phyloP scores from a whole-genome alignment of 1,139 yeast species.

The Debaryomyces sp. region DNA sequence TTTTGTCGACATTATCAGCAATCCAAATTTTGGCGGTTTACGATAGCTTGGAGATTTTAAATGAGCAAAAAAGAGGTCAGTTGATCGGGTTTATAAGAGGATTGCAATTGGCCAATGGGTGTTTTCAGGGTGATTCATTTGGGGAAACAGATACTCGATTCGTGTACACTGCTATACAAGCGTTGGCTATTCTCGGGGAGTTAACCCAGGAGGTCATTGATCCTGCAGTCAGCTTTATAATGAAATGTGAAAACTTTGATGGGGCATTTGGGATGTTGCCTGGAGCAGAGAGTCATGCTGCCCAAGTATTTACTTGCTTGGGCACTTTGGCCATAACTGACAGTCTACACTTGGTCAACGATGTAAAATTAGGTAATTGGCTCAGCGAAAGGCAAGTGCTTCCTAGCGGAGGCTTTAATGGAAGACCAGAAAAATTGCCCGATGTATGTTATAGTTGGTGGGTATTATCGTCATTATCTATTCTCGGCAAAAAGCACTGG shows the following conservation, averaged over 20 bases:
- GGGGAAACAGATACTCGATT: slow-evolving; percentile 95
- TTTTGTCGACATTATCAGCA: slow-evolving; percentile 86
- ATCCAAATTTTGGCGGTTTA: slow-evolving; percentile 75
- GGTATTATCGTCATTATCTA: slow-evolving; percentile 82
- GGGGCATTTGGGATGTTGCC: slow-evolving; percentile 96
- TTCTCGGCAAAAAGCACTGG: slow-evolving; percentile 71
- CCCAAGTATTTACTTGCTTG: slow-evolving; percentile 86
- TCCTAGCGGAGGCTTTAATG: slow-evolving; percentile 88
- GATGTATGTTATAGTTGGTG: slow-evolving; percentile 99
- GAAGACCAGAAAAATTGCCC: slow-evolving; percentile 94
- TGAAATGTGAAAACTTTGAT: slow-evolving; percentile 82
- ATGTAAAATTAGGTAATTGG: slow-evolving; percentile 65
- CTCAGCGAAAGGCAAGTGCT: slow-evolving; percentile 84
- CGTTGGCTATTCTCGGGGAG: slow-evolving; percentile 68
- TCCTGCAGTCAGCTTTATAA: slow-evolving; percentile 67
- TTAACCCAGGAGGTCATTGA: slow-evolving; percentile 62
- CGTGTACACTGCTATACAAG: slow-evolving; percentile 77
- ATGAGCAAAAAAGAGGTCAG: slow-evolving; percentile 18
- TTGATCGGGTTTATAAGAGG: slow-evolving; percentile 48
- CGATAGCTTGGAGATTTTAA: slow-evolving; percentile 44
- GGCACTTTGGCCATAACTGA: slow-evolving; percentile 76
- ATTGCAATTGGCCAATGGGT: slow-evolving; percentile 73
- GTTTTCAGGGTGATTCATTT: slow-evolving; percentile 85
- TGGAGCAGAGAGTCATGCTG: slow-evolving; percentile 94
- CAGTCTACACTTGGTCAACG: slow-evolving; percentile 56